Conservation (phyloP, 2,329 filamentous ascomycete genomes). For the Didymosphaeria variabile region DNA sequence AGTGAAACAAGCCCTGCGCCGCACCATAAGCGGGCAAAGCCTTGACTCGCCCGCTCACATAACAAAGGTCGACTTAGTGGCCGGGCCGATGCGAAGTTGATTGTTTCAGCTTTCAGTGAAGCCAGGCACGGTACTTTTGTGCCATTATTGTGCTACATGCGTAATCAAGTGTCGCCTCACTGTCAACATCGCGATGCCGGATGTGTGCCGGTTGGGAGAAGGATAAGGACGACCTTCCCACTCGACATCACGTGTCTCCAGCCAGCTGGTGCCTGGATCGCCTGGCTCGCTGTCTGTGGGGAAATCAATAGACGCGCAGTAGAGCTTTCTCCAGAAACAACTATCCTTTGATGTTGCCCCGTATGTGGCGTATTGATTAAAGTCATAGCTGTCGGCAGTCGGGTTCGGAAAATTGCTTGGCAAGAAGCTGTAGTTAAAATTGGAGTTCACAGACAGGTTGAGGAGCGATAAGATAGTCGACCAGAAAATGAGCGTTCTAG, state of each 20-base stretch:
- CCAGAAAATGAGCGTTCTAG: neutral
- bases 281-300: neutral
- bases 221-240: neutral
- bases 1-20: conserved; percentile 10
- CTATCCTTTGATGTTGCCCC: neutral
- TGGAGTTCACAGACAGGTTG: neutral
- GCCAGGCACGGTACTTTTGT: neutral
- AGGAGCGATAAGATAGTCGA: neutral
- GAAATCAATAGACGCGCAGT: neutral
- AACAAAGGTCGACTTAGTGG: neutral
- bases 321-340: neutral
- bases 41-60: neutral
- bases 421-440: neutral
- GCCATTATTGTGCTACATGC: neutral
- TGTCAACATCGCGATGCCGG: neutral
- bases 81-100: neutral
- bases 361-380: neutral
- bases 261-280: neutral
- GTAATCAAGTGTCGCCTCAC: neutral
- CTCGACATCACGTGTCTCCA: neutral
- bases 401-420: neutral
- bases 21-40: conserved; percentile 8
- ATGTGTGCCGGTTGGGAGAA: neutral
- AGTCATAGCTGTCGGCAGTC: neutral
- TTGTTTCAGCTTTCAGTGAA: neutral